phyloP scores from a whole-genome alignment of 1,284 basidiomycete species.

The Naganishia sp. region DNA sequence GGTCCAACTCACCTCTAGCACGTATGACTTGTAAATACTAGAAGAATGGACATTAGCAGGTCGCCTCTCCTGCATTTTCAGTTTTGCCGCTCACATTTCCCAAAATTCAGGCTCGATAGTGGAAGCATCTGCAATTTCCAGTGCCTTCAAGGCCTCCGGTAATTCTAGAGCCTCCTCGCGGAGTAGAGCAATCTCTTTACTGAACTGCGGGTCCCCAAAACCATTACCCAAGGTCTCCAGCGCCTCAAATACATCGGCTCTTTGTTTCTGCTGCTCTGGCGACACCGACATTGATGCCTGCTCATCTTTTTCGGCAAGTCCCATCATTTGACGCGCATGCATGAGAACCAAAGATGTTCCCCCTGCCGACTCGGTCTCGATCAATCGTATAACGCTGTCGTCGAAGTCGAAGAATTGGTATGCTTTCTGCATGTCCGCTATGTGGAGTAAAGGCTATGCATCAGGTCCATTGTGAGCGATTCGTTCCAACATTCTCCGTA shows the following conservation, averaged over 20 bases:
- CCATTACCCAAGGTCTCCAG: conserved; percentile 9
- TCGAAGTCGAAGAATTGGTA: conserved; percentile 6
- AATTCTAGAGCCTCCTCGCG: conserved; percentile 20
- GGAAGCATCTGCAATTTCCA: conserved; percentile 17
- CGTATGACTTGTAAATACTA: conserved; percentile 23
- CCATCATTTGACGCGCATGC: conserved; percentile 13
- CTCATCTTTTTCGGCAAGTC: conserved; percentile 5
- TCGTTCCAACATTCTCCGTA: neutral
- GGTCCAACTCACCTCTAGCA: neutral
- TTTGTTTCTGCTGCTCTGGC: conserved; percentile 11
- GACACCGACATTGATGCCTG: conserved; percentile 1
- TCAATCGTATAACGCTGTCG: conserved; percentile 5
- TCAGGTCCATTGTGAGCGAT: no score
- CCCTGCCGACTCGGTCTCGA: conserved; percentile 5
- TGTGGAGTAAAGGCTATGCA: neutral
- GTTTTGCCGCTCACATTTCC: conserved; percentile 20
- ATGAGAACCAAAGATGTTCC: neutral
- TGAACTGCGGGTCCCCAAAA: conserved; percentile 16
- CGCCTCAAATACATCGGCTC: conserved; percentile 8
- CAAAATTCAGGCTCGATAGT: conserved; percentile 22
- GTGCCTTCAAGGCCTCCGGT: conserved; percentile 15
- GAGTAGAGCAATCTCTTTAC: conserved; percentile 10
- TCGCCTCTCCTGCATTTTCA: neutral
- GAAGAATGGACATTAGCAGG: neutral
- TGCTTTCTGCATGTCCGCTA: conserved; percentile 12